A percentile compares a stretch with the other conserved stretches of the same genome.
Evolutionary conservation across 495 filamentous ascomycete species (phyloP).

Genomic region (Pyrenopolyporus hunteri): DNA sequence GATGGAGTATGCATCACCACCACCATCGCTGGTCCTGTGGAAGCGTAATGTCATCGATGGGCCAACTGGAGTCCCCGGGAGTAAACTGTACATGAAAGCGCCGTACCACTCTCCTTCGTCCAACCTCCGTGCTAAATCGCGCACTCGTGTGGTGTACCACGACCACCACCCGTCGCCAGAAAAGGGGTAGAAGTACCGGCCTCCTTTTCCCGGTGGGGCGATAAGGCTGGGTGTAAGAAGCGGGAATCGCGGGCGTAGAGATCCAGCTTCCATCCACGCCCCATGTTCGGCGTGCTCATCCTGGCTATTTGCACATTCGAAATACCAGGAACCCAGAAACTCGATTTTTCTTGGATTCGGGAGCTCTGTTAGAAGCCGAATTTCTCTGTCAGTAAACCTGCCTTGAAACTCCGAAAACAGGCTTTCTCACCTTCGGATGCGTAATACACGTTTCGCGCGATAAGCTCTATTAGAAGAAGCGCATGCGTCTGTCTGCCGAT

Average conservation of each 20-base stretch:
- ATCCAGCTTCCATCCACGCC: background rate
- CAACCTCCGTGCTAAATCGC: slow-evolving; percentile 15
- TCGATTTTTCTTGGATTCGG: slow-evolving; percentile 25
- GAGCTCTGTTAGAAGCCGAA: background rate
- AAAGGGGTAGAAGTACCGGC: slow-evolving; percentile 28
- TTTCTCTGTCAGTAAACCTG: background rate
- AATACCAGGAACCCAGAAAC: slow-evolving; percentile 22
- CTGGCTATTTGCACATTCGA: background rate
- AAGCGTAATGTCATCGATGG: slow-evolving; percentile 16
- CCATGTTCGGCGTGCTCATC: background rate
- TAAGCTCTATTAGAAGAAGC: slow-evolving; percentile 12
- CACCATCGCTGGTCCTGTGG: slow-evolving; percentile 2
- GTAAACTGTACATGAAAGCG: slow-evolving; percentile 1
- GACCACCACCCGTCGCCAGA: slow-evolving; percentile 30
- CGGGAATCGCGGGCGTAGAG: slow-evolving; percentile 24
- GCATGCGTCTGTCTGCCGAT: slow-evolving; percentile 19
- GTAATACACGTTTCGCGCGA: slow-evolving; percentile 9
- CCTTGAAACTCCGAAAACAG: background rate
- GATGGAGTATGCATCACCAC: slow-evolving; percentile 12
- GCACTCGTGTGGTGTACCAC: slow-evolving; percentile 33
- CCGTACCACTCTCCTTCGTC: slow-evolving; percentile 30
- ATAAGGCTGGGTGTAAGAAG: slow-evolving; percentile 14
- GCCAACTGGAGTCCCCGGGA: background rate
- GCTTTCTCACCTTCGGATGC: background rate
- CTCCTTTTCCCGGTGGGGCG: background rate